These are phyloP conservation scores for Drechslerella dactyloides DNA, from an alignment of 2,329 filamentous ascomycete species.

Conservation along the genomic window DNA sequence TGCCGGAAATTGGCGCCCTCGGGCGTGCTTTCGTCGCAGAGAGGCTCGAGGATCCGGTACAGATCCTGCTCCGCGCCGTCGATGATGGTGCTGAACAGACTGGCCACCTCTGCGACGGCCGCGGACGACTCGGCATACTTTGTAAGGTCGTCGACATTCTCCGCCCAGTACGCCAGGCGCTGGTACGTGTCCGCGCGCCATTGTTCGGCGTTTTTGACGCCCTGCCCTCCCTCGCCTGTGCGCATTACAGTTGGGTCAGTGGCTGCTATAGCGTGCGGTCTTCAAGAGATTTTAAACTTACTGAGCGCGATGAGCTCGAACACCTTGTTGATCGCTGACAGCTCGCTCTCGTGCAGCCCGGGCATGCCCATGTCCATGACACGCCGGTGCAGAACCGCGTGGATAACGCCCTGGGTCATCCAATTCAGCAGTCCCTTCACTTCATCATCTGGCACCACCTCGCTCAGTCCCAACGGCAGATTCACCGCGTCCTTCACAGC, in stretches of 20 bases:
- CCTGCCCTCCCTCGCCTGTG: conserved; percentile 34
- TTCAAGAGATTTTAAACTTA: conserved; percentile 2
- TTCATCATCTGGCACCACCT: conserved; percentile 24
- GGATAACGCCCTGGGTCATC: conserved; percentile 39
- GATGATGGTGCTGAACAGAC: conserved; percentile 13
- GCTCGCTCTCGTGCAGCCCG: conserved; percentile 11
- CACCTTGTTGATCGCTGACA: conserved; percentile 24
- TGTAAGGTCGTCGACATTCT: conserved; percentile 21
- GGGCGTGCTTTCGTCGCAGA: conserved; percentile 26
- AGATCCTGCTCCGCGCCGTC: conserved; percentile 22
- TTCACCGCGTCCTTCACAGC: conserved; percentile 18
- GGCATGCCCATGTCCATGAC: conserved; percentile 31
- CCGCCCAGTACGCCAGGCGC: conserved; percentile 34
- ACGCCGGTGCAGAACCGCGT: conserved; percentile 27
- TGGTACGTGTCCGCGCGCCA: conserved; percentile 40
- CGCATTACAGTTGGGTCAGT: neutral
- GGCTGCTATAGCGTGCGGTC: neutral
- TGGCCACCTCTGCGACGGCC: conserved; percentile 13
- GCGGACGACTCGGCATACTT: conserved; percentile 19
- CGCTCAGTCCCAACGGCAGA: conserved; percentile 19
- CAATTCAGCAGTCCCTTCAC: conserved; percentile 32
- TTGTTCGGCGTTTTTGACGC: conserved; percentile 19
- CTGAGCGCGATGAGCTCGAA: conserved; percentile 23
- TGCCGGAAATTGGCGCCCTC: conserved; percentile 22
- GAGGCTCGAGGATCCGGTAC: conserved; percentile 20